Conservation (phyloP, 2,329 filamentous ascomycete species). For the Proliferodiscus dingleyae region DNA sequence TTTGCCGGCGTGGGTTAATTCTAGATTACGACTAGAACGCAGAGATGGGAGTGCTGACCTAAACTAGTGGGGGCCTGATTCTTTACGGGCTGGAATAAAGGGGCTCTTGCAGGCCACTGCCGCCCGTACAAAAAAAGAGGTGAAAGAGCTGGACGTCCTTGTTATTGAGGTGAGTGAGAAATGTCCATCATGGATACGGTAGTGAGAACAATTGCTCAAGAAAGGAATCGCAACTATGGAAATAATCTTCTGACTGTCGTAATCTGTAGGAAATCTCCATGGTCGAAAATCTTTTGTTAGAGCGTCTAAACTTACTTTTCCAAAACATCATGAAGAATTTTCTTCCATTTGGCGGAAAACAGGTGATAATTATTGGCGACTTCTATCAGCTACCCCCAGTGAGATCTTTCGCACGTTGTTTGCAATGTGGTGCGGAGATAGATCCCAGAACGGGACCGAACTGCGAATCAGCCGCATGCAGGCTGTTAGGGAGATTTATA, state of each 20-base stretch:
- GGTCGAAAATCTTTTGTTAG: conserved; percentile 25
- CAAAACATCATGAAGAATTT: conserved; percentile 4
- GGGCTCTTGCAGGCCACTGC: conserved; percentile 2
- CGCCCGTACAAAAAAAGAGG: not conserved
- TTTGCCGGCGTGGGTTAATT: conserved; percentile 12
- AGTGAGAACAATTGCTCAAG: too few species aligned
- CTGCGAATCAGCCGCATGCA: not conserved
- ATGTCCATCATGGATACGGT: not conserved
- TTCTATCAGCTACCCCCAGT: conserved; percentile 30
- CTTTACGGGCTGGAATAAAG: conserved; percentile 9
- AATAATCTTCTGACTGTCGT: not conserved
- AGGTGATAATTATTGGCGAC: conserved; percentile 26
- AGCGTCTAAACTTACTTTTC: conserved; percentile 19
- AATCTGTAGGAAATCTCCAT: conserved; percentile 21
- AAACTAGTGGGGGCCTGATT: conserved; percentile 12
- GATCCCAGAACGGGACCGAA: not conserved
- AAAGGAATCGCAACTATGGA: not conserved
- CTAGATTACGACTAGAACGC: not conserved
- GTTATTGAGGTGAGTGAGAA: conserved; percentile 15
- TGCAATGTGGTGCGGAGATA: conserved; percentile 15
- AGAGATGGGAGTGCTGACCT: not conserved
- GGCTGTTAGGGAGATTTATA: not conserved
- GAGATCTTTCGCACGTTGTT: conserved; percentile 21
- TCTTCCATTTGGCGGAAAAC: conserved; percentile 23
- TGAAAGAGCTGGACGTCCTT: conserved; percentile 12